Percentiles rank a stretch among this genome's conserved stretches.
These are phyloP conservation scores for Phialophora macrospora DNA, from an alignment of 2,329 filamentous ascomycete genomes.

Conservation along the genomic window DNA sequence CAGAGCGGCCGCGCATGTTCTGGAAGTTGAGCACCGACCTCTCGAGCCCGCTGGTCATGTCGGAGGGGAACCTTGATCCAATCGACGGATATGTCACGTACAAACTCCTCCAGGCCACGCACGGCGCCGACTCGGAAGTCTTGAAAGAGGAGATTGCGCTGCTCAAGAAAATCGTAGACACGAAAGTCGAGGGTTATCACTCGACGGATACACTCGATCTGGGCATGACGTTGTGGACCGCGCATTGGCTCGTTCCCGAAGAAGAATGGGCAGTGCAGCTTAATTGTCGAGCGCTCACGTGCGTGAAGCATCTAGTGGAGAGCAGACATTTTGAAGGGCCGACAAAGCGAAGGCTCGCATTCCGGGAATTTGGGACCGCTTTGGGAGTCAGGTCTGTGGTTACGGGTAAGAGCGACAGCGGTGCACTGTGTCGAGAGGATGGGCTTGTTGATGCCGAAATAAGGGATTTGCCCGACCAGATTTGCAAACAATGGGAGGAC, in stretches of 20 bases:
- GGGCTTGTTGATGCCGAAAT: conserved; percentile 17
- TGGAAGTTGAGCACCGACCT: conserved; percentile 63
- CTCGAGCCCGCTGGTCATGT: conserved; percentile 52
- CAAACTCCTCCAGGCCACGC: conserved; percentile 51
- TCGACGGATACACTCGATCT: conserved; percentile 61
- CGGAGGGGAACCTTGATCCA: conserved; percentile 62
- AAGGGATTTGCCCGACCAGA: conserved; percentile 21
- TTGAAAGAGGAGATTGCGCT: conserved; percentile 59
- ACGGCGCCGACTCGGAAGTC: conserved; percentile 42
- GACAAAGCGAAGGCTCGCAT: conserved; percentile 52
- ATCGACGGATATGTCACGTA: conserved; percentile 61
- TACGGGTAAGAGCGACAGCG: neutral
- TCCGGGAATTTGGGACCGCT: conserved; percentile 61
- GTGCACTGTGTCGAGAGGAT: conserved; percentile 7
- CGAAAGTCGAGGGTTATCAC: conserved; percentile 51
- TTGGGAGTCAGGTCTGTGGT: conserved; percentile 53
- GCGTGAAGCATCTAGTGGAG: conserved; percentile 42
- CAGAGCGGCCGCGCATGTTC: conserved; percentile 52
- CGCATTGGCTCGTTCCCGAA: conserved; percentile 55
- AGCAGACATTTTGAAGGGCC: conserved; percentile 46
- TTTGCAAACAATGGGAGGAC: conserved; percentile 31
- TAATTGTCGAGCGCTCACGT: conserved; percentile 31
- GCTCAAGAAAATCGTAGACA: conserved; percentile 56
- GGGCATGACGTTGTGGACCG: conserved; percentile 64
- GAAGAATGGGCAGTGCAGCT: conserved; percentile 57